Evolutionary conservation across 208 protist genomes (phyloP).

Genomic region (Trichomonas vaginalis): DNA sequence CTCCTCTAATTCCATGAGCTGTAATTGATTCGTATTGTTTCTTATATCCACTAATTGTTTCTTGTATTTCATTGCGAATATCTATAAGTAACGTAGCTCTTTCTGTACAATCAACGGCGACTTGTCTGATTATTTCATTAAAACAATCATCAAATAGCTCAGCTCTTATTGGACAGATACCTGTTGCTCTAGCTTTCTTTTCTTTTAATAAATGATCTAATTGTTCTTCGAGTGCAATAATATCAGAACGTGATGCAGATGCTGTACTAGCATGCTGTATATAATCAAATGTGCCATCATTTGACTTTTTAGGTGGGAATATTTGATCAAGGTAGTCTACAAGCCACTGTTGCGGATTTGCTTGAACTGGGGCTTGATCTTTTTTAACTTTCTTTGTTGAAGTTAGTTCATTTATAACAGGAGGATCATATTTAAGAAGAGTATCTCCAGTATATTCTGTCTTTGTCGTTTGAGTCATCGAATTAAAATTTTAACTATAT

Average conservation of each 20-base stretch:
- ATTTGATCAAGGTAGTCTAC: neutral
- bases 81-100: constrained; percentile 79
- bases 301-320: neutral
- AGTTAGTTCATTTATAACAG: neutral
- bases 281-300: neutral
- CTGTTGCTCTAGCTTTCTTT: constrained; percentile 69
- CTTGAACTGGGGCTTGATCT: neutral
- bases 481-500: no score
- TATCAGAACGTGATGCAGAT: constrained; percentile 57
- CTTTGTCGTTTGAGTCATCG: neutral
- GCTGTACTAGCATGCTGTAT: constrained; percentile 53
- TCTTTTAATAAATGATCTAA: constrained; percentile 60
- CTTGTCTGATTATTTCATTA: constrained; percentile 78
- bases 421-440: neutral
- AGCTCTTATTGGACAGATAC: constrained; percentile 80
- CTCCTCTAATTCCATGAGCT: constrained; percentile 77
- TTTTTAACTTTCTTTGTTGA: neutral
- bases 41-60: constrained; percentile 62
- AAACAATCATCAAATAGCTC: constrained; percentile 83
- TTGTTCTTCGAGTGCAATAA: constrained; percentile 63
- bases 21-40: constrained; percentile 61
- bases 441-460: neutral
- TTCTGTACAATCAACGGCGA: constrained; percentile 82
- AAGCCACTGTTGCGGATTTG: neutral
- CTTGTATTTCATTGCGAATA: constrained; percentile 74